Conservation (phyloP, 768 basidiomycete species). For the Pleurotus giganteus region DNA sequence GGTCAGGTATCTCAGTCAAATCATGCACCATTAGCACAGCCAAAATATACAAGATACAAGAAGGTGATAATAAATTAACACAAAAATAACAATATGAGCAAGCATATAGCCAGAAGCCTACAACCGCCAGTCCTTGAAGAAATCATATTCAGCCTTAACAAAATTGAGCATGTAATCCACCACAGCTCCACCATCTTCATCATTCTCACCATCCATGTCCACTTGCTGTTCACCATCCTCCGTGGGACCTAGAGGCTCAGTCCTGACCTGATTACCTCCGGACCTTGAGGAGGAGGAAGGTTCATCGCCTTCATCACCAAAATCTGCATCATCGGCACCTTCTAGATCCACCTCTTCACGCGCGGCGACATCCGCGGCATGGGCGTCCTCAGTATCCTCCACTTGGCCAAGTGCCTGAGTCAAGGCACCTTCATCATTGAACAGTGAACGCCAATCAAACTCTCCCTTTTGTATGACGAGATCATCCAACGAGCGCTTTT, state of each 20-base stretch:
- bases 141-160: constrained; percentile 61
- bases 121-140: constrained; percentile 72
- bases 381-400: constrained; percentile 86
- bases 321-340: constrained; percentile 80
- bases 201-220: constrained; percentile 39
- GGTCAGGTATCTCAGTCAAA: too few species aligned
- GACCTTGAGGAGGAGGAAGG: constrained; percentile 4
- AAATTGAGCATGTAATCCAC: constrained; percentile 84
- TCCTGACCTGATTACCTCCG: constrained; percentile 9
- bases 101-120: constrained; percentile 22
- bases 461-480: constrained; percentile 92
- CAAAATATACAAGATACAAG: neutral
- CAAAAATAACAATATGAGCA: constrained; percentile 9
- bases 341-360: constrained; percentile 69
- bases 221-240: constrained; percentile 31
- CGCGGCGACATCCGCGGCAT: constrained; percentile 76
- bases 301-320: constrained; percentile 45
- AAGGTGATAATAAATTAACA: constrained; percentile 2
- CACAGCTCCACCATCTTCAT: constrained; percentile 67
- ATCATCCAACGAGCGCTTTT: constrained; percentile 88
- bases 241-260: constrained; percentile 7
- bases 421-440: constrained; percentile 64
- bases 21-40: too few species aligned
- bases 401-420: constrained; percentile 78
- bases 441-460: constrained; percentile 90